Percentiles rank a stretch among this genome's conserved stretches.
phyloP scores from a whole-genome alignment of 2,329 filamentous ascomycete genomes.

The Chrysoporthe cubensis region DNA sequence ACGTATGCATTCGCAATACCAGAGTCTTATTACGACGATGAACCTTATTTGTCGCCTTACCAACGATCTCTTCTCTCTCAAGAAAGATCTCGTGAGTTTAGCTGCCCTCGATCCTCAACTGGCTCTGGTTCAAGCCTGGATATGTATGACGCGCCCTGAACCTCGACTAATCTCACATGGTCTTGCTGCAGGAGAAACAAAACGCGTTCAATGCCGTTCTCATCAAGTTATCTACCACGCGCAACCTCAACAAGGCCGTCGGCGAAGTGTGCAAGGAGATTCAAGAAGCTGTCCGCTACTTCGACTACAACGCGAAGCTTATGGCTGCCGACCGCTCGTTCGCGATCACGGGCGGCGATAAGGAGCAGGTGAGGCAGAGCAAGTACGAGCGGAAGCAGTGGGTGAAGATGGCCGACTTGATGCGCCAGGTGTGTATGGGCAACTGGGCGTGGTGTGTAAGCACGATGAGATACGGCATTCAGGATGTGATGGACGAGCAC shows the following conservation, averaged over 20 bases:
- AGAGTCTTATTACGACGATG: not conserved
- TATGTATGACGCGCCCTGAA: too few species aligned
- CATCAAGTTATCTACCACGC: not conserved
- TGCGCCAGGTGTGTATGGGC: not conserved
- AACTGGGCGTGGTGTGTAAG: not conserved
- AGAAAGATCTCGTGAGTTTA: not conserved
- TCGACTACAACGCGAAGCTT: not conserved
- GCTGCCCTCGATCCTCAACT: too few species aligned
- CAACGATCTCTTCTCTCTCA: not conserved
- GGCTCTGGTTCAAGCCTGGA: not conserved
- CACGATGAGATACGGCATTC: not conserved
- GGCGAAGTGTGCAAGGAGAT: not conserved
- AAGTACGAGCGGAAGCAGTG: not conserved
- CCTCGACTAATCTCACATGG: not conserved
- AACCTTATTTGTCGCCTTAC: not conserved
- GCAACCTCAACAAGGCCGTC: not conserved
- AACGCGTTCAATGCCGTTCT: not conserved
- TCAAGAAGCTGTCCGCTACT: not conserved
- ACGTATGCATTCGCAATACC: not conserved
- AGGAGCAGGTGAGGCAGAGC: not conserved
- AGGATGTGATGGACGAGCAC: not conserved
- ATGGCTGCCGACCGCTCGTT: not conserved
- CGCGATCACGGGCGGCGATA: not conserved
- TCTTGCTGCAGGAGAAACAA: not conserved
- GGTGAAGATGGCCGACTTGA: not conserved